A percentile compares a stretch with the other conserved stretches of the same genome.
Evolutionary conservation across 176 grass and related monocot species (phyloP).

Genomic region (Oryza coarctata): DNA sequence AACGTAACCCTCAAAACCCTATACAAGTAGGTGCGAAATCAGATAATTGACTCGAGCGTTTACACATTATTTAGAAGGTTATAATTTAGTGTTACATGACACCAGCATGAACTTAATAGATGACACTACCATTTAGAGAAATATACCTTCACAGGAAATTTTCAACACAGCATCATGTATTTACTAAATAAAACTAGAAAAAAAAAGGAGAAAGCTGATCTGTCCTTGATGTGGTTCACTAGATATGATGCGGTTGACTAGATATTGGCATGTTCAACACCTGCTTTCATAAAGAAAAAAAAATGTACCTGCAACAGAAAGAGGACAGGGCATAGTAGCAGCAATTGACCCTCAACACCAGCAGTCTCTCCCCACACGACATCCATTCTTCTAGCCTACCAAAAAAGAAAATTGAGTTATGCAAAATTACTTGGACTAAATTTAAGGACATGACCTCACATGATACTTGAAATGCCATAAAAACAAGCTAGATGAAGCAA

Average conservation of each 20-base stretch:
- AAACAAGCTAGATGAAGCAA: not conserved
- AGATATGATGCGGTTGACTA: slow-evolving; percentile 15
- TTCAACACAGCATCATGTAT: not conserved
- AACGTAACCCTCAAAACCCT: slow-evolving; percentile 95
- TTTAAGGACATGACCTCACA: not conserved
- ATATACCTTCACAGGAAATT: slow-evolving; percentile 1
- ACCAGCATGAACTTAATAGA: not conserved
- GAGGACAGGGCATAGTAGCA: slow-evolving; percentile 79
- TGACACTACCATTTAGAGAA: not conserved
- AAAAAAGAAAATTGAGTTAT: slow-evolving; percentile 13
- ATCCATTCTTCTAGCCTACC: slow-evolving; percentile 96
- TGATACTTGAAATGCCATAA: slow-evolving; percentile 20
- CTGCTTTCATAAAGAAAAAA: slow-evolving; percentile 7
- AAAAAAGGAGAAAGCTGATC: not conserved
- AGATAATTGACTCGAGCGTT: not conserved
- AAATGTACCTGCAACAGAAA: slow-evolving; percentile 86
- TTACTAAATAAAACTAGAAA: not conserved
- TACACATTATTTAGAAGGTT: not conserved
- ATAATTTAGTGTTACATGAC: not conserved
- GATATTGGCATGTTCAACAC: not conserved
- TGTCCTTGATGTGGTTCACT: slow-evolving; percentile 1
- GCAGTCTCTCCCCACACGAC: slow-evolving; percentile 99
- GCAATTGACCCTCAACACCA: slow-evolving; percentile 97
- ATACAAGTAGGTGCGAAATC: not conserved
- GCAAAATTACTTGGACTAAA: not conserved